Evolutionary conservation across 129 eudicot genomes (phyloP), one percentile per base, ranked within the genome.

Genomic region (Artemisia annua): DNA sequence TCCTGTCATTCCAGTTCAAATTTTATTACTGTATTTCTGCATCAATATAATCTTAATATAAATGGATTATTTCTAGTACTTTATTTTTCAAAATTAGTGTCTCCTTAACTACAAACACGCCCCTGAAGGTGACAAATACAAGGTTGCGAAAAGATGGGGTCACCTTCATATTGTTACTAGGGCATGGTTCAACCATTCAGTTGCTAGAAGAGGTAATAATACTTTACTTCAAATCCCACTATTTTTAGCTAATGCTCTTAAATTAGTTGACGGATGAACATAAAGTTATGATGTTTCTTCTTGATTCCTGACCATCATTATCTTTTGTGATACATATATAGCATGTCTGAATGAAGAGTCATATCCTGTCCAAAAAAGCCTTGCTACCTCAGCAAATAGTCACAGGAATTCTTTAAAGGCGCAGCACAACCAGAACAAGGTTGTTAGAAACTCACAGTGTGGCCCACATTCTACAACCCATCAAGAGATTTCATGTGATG

Each of bases 71-170:
- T 35, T 39, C 35, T 39, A 30, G 49, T 76, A 65, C 22, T 63
- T 53, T 51, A 15, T 60, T 83, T 17, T 35, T 13, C 50, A 6
- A 62, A 50, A 35, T 7, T 22, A 63, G 30, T 65, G 63, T 62
- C 32, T 87, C 91, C 91, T 89, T 90, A 79, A 87, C 87, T 68
- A 44, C 69, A 39, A 80, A 44, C 82, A 94, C 78, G 85, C 86
- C 76, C 91, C 99, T 75, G 93, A 90, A 90, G 93, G 99, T 85
- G 99, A 94, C 83, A 94, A 94, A 78, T 94, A 76, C 78, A 90
- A 81, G 82, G 97, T 90, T 88, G 96, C 99, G 28, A 82, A 70
- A 82, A 83, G 67, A 80, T 94, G 99, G 99, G 96, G 99, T 61
- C 80, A 79, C 80, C 82, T 88, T 74, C 60, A 66, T 70, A 83